phyloP scores from a whole-genome alignment of 2,329 filamentous ascomycete species.

The Aspergillus sp. region DNA sequence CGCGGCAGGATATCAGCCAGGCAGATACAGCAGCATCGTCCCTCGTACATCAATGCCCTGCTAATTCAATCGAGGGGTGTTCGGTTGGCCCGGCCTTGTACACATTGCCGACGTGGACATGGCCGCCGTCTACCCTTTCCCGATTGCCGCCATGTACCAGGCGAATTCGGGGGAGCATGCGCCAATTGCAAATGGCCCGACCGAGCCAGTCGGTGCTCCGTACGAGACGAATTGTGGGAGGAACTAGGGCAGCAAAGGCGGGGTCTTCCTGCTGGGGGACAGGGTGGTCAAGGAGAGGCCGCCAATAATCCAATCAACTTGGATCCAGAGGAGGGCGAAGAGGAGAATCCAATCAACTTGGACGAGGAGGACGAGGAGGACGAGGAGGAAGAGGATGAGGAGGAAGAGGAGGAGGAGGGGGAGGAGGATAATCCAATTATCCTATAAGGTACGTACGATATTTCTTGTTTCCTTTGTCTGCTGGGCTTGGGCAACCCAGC shows the following conservation, averaged over 20 bases:
- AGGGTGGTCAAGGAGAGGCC: too few species aligned
- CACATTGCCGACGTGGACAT: background rate
- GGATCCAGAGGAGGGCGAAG: background rate
- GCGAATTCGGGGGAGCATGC: slow-evolving; percentile 6
- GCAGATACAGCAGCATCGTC: too few species aligned
- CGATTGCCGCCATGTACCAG: slow-evolving; percentile 7
- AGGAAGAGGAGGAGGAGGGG: background rate
- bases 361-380: background rate
- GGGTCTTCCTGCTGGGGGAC: too few species aligned
- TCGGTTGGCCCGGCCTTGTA: background rate
- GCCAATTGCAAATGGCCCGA: slow-evolving; percentile 9
- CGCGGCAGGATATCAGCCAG: too few species aligned
- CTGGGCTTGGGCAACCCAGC: too few species aligned
- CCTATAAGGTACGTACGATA: background rate
- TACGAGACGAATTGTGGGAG: background rate
- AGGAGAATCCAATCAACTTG: slow-evolving; percentile 10
- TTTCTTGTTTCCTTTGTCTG: background rate
- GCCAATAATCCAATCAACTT: background rate
- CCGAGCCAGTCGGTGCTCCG: background rate
- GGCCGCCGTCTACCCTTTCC: background rate
- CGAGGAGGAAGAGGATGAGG: too few species aligned
- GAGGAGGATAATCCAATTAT: slow-evolving; percentile 1
- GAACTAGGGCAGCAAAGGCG: background rate
- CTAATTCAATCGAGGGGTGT: background rate
- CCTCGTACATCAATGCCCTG: too few species aligned